These are phyloP conservation scores for Talaromyces atroroseus DNA, from an alignment of 2,329 filamentous ascomycete species.

Conservation along the genomic window DNA sequence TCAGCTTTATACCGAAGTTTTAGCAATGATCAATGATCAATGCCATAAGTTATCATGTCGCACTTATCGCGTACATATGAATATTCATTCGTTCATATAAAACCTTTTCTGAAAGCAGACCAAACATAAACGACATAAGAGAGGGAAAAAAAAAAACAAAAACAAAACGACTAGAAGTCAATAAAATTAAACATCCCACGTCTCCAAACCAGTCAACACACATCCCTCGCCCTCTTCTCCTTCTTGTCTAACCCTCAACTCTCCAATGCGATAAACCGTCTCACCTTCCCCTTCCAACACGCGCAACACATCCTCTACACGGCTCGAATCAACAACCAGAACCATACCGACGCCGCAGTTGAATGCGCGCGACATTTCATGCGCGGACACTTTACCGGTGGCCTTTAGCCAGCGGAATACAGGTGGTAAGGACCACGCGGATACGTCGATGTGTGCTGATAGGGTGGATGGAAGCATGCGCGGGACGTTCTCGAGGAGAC, in stretches of 20 bases:
- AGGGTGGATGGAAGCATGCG: conserved; percentile 80
- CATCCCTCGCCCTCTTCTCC: conserved; percentile 53
- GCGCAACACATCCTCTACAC: conserved; percentile 56
- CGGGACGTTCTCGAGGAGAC: conserved; percentile 87
- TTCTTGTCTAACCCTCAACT: conserved; percentile 53
- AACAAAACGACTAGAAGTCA: too few relatives aligned
- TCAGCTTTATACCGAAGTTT: too few relatives aligned
- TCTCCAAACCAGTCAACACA: conserved; percentile 56
- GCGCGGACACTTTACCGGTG: conserved; percentile 60
- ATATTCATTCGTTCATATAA: background rate
- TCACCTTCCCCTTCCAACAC: conserved; percentile 65
- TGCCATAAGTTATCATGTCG: too few relatives aligned
- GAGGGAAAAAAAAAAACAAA: background rate
- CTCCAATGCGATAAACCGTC: conserved; percentile 70
- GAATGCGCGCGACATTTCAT: conserved; percentile 88
- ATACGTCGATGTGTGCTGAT: conserved; percentile 73
- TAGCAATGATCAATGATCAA: too few relatives aligned
- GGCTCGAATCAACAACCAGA: conserved; percentile 64
- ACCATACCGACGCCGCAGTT: conserved; percentile 97
- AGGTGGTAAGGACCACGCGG: conserved; percentile 66
- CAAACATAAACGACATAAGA: background rate
- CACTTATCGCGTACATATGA: too few relatives aligned
- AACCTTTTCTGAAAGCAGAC: background rate
- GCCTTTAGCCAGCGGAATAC: conserved; percentile 85
- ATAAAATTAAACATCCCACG: conserved; percentile 29